phyloP scores from a whole-genome alignment of 106 monocot genomes.

The Ottelia alismoides region DNA sequence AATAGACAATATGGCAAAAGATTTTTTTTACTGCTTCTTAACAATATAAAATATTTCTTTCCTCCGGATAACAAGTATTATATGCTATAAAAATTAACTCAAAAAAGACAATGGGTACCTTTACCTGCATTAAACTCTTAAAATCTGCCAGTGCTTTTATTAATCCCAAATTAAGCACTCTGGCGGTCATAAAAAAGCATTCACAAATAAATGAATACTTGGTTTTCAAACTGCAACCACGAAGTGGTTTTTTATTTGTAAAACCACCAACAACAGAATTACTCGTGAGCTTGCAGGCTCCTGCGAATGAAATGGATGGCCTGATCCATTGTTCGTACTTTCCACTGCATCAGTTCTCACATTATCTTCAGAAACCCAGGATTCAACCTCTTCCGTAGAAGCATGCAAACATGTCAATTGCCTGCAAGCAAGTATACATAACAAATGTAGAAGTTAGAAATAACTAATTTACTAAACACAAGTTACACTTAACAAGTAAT shows the following conservation, averaged over 20 bases:
- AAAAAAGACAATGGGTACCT: too few species aligned
- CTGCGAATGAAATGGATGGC: constrained; percentile 29
- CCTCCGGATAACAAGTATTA: too few species aligned
- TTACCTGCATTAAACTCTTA: constrained; percentile 76
- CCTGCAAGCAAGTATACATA: too few species aligned
- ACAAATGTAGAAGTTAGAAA: too few species aligned
- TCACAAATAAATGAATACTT: constrained; percentile 98
- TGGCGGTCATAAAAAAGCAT: constrained; percentile 96
- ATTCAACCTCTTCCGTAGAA: constrained; percentile 73
- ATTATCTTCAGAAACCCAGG: constrained; percentile 27
- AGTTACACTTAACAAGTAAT: too few species aligned
- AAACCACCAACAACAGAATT: constrained; percentile 10
- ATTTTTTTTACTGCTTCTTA: too few species aligned
- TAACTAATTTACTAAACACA: too few species aligned
- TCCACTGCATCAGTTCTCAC: constrained; percentile 9
- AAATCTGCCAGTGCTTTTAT: constrained; percentile 87
- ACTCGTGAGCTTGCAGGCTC: constrained; percentile 55
- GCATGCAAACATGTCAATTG: constrained; percentile 79
- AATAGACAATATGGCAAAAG: too few species aligned
- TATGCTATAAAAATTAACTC: too few species aligned
- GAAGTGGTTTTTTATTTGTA: constrained; percentile 18
- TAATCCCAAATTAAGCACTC: constrained; percentile 82
- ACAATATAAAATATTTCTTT: too few species aligned
- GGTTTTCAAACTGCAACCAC: constrained; percentile 19
- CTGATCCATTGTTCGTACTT: constrained; percentile 12